Conservation (phyloP, 192 early-diverging fungal genomes). For the Coemansia sp. region DNA sequence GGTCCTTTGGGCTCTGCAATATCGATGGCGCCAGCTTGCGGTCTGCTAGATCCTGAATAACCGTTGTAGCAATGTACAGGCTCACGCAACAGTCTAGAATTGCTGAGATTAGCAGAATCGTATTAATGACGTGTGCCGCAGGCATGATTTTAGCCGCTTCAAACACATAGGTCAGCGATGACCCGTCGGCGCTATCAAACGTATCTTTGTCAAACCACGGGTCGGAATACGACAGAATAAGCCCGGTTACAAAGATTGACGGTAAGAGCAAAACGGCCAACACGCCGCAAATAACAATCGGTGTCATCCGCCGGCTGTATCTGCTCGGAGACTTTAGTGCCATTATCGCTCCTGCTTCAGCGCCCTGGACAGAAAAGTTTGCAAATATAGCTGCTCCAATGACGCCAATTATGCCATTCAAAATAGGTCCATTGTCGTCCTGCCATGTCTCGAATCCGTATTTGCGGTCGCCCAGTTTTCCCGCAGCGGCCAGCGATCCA, state of each 20-base stretch:
- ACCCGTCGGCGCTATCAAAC: conserved; percentile 10
- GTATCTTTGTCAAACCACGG: conserved; percentile 8
- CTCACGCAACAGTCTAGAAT: conserved; percentile 19
- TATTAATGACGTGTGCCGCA: conserved; percentile 23
- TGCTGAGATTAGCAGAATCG: conserved; percentile 13
- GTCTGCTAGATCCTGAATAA: conserved; percentile 20
- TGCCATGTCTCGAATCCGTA: conserved; percentile 27
- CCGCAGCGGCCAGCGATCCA: conserved; percentile 16
- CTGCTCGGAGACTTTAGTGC: conserved; percentile 13
- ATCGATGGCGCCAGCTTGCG: conserved; percentile 15
- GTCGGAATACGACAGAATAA: conserved; percentile 12
- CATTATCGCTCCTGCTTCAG: conserved; percentile 17
- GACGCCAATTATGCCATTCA: conserved; percentile 15
- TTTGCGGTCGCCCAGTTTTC: conserved; percentile 24
- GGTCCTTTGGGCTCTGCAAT: conserved; percentile 6
- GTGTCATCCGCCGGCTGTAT: conserved; percentile 5
- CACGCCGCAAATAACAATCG: conserved; percentile 8
- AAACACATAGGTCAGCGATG: conserved; percentile 20
- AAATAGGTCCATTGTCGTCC: conserved; percentile 13
- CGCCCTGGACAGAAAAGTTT: conserved; percentile 17
- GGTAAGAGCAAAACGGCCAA: conserved; percentile 12
- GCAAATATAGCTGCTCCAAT: conserved; percentile 20
- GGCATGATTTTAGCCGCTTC: conserved; percentile 12
- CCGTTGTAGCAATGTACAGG: conserved; percentile 13
- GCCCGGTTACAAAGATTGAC: conserved; percentile 23